Evolutionary conservation across 2,329 filamentous ascomycete genomes (phyloP), one percentile per base, ranked within the genome.

Genomic region (Neofusicoccum parvum): DNA sequence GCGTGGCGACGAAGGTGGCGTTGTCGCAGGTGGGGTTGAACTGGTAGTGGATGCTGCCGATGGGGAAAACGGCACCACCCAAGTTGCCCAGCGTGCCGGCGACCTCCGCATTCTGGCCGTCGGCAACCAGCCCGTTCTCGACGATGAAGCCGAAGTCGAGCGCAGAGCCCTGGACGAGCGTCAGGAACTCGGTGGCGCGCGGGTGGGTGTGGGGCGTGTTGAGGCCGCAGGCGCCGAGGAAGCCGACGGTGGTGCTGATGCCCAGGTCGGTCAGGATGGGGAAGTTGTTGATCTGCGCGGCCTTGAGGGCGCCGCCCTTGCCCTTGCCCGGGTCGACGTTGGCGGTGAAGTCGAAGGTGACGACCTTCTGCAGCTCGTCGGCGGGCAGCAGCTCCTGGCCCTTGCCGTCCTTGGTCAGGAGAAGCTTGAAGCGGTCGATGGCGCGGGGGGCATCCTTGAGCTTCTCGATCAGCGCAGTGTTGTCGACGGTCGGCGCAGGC

Each of bases 291-390:
- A 77, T 72, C 68, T 78, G 79, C 67, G 77, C 68, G 7, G 59
- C 34, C 48, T 62, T 62, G 45, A 51, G 46, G 17, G 59, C 59
- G 37, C 59, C 56, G 49, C 62, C 59, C 34, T 51, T 53, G 51
- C 37, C 67, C 14, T 43, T 45, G 14, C 62, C 53, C 1, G 59
- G 46, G 27, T 43, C 46, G 59, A 46, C 34, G 46, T 50, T 15
- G 17, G 20, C 27, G 34, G 86, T 76, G 70, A 84, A 82, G 74
- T 83, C 83, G 83, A 92, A 93, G 74, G 88, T 90, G 79, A 90
- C 86, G 72, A 71, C 50, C 12, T 72, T 69, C 53, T 70, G 70
- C 34, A 80, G 69, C 4, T 70, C 72, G 2, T 76, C 72, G 12
- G 68, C 71, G 5, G 71, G 68, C 49, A 78, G 71, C 9, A 80